Percentiles rank a stretch among this genome's conserved stretches.
Evolutionary conservation across 164 flowering plant species (phyloP).

Genomic region (Macadamia tetraphylla): DNA sequence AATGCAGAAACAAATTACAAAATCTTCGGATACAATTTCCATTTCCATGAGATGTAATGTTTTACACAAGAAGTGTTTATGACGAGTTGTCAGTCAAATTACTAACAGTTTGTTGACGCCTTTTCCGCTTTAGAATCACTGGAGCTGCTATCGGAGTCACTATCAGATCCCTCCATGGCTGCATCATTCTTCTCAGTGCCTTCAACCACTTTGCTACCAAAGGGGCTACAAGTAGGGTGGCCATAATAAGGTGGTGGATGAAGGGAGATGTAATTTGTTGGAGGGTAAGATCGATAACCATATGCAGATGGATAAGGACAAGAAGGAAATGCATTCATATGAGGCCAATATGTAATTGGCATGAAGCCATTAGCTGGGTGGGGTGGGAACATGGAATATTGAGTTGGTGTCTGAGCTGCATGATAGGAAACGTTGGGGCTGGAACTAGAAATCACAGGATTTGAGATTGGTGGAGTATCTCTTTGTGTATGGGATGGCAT

Average conservation of each 20-base stretch:
- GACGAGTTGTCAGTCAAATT: slow-evolving; percentile 3
- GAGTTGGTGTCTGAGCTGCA: slow-evolving; percentile 17
- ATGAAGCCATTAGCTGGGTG: slow-evolving; percentile 34
- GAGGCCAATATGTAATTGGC: slow-evolving; percentile 45
- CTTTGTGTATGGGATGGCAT: slow-evolving; percentile 20
- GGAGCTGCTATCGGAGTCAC: slow-evolving; percentile 39
- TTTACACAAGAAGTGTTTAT: slow-evolving; percentile 4
- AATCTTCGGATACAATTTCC: background rate
- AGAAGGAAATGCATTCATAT: slow-evolving; percentile 29
- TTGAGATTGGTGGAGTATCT: slow-evolving; percentile 15
- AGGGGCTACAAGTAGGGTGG: slow-evolving; percentile 21
- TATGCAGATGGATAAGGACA: slow-evolving; percentile 26
- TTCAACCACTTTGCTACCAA: slow-evolving; percentile 15
- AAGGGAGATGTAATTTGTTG: slow-evolving; percentile 18
- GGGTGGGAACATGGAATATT: slow-evolving; percentile 26
- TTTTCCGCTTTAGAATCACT: slow-evolving; percentile 25
- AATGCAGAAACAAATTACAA: too few species aligned
- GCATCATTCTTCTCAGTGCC: slow-evolving; percentile 17
- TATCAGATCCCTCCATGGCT: slow-evolving; percentile 21
- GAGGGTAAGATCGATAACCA: slow-evolving; percentile 27
- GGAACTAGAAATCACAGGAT: slow-evolving; percentile 9
- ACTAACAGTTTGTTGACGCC: slow-evolving; percentile 11
- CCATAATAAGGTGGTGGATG: slow-evolving; percentile 33
- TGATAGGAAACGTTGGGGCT: slow-evolving; percentile 14
- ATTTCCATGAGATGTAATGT: background rate